A percentile compares a stretch with the other conserved stretches of the same genome.
Conservation (phyloP, 2,329 filamentous ascomycete genomes). For the Exophiala mesophila region DNA sequence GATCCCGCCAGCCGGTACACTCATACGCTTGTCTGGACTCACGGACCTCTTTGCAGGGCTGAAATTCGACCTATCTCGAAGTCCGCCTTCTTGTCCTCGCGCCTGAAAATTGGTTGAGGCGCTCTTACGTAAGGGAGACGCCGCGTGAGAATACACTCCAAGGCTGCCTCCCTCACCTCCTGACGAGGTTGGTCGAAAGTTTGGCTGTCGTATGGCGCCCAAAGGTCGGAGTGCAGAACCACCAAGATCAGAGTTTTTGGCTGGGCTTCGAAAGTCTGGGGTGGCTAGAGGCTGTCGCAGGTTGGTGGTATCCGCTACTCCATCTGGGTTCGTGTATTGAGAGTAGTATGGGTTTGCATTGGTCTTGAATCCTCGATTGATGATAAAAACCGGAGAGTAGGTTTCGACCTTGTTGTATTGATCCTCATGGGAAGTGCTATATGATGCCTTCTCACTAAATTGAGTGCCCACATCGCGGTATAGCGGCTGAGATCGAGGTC, state of each 20-base stretch:
- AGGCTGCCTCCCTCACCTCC: constrained; percentile 68
- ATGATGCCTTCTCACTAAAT: constrained; percentile 48
- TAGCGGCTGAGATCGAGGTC: constrained; percentile 76
- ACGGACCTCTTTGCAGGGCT: constrained; percentile 37
- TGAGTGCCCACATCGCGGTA: constrained; percentile 78
- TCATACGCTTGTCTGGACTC: constrained; percentile 42
- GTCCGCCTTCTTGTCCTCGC: constrained; percentile 32
- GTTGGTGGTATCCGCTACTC: constrained; percentile 34
- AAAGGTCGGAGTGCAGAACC: constrained; percentile 40
- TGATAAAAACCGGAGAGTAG: constrained; percentile 57
- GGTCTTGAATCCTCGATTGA: constrained; percentile 73
- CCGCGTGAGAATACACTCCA: constrained; percentile 72
- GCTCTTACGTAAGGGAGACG: constrained; percentile 78
- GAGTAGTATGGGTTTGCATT: constrained; percentile 80
- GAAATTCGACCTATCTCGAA: constrained; percentile 2
- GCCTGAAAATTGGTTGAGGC: constrained; percentile 52
- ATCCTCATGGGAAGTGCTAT: constrained; percentile 37
- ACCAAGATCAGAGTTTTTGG: constrained; percentile 46
- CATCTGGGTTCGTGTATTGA: constrained; percentile 64
- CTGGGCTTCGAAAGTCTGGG: constrained; percentile 37
- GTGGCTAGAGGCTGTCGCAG: constrained; percentile 43
- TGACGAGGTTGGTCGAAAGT: constrained; percentile 43
- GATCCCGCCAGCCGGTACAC: constrained; percentile 32
- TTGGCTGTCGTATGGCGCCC: constrained; percentile 50
- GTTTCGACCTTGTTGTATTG: constrained; percentile 54